phyloP scores from a whole-genome alignment of 2,329 filamentous ascomycete genomes.

The Zymoseptoria brevis region DNA sequence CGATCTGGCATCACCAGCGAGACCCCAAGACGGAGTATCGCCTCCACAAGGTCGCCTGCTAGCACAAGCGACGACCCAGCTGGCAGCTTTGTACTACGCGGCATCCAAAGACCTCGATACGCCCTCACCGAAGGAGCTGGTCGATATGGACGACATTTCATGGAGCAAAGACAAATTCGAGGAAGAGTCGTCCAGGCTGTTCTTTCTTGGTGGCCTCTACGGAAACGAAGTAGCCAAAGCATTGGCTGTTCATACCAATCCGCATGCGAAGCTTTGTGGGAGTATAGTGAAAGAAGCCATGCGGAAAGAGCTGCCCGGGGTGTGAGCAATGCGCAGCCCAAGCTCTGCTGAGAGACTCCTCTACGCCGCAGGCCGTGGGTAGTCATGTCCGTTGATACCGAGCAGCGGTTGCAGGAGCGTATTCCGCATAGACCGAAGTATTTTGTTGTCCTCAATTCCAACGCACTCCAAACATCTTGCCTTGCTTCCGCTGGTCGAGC shows the following conservation, averaged over 20 bases:
- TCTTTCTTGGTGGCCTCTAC: conserved; percentile 47
- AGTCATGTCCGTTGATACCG: background rate
- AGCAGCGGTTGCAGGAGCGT: background rate
- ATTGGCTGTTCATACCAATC: conserved; percentile 53
- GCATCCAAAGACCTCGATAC: conserved; percentile 18
- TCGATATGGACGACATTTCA: conserved; percentile 28
- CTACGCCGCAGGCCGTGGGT: background rate
- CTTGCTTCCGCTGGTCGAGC: conserved; percentile 28
- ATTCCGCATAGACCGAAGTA: background rate
- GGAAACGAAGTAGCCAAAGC: conserved; percentile 51
- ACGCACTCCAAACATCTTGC: conserved; percentile 55
- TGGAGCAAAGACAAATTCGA: conserved; percentile 34
- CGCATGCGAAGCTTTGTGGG: conserved; percentile 56
- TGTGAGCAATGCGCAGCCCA: background rate
- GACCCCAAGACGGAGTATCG: conserved; percentile 49
- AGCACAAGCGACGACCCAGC: conserved; percentile 62
- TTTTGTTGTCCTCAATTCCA: conserved; percentile 36
- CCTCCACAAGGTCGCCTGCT: conserved; percentile 58
- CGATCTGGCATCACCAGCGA: conserved; percentile 48
- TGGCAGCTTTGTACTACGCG: conserved; percentile 28
- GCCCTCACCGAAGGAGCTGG: conserved; percentile 18
- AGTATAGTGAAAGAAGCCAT: conserved; percentile 54
- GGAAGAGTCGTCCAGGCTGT: conserved; percentile 49
- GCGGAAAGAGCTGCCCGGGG: conserved; percentile 43
- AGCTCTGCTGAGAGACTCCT: background rate